Evolutionary conservation across 345 rosid genomes (phyloP).

Genomic region (Hirschfeldia incana): DNA sequence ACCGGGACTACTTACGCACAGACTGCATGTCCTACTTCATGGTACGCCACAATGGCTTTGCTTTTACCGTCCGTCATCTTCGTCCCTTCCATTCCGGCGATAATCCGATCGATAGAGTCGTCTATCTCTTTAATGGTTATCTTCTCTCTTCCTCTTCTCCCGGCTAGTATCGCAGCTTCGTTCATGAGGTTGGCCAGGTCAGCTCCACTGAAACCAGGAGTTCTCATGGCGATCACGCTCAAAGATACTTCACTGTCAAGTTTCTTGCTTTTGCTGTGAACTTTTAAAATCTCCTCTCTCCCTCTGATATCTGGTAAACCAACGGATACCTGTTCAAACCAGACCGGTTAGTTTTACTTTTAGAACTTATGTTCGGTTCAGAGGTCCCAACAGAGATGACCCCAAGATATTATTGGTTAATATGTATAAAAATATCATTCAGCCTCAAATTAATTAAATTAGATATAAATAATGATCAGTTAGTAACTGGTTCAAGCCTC

Average conservation of each 20-base stretch:
- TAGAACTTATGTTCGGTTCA: neutral
- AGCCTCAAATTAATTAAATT: neutral
- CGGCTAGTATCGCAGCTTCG: constrained; percentile 79
- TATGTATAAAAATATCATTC: too few relatives aligned
- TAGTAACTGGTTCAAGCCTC: too few relatives aligned
- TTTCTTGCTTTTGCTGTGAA: constrained; percentile 69
- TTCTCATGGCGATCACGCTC: constrained; percentile 62
- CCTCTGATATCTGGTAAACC: constrained; percentile 73
- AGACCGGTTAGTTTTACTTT: neutral
- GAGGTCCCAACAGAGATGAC: neutral
- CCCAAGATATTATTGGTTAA: neutral
- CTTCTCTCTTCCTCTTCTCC: constrained; percentile 63
- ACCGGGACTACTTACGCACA: constrained; percentile 51
- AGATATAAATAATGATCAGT: too few relatives aligned
- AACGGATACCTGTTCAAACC: constrained; percentile 52
- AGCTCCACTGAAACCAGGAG: constrained; percentile 84
- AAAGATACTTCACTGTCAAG: constrained; percentile 59
- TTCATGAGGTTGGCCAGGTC: constrained; percentile 82
- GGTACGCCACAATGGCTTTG: constrained; percentile 69
- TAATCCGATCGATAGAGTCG: constrained; percentile 66
- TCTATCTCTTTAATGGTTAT: constrained; percentile 62
- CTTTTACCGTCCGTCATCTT: constrained; percentile 66
- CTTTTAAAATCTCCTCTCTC: constrained; percentile 73
- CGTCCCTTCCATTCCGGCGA: constrained; percentile 79
- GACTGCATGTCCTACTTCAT: constrained; percentile 74